Conservation (phyloP, 345 rosid genomes). For the Triadica sebifera region DNA sequence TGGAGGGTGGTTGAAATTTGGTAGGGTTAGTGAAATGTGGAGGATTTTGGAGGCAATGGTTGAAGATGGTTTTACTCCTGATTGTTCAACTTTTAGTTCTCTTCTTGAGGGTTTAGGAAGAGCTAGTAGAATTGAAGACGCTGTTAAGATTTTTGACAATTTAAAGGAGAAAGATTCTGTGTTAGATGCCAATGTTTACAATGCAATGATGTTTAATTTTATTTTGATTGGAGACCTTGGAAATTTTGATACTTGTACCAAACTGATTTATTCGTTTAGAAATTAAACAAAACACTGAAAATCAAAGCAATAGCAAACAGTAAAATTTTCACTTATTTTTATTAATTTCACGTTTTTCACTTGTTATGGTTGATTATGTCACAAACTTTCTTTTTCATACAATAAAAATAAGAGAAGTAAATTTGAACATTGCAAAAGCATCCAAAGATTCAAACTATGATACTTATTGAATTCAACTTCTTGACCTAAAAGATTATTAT, state of each 20-base stretch:
- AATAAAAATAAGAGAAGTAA: no score
- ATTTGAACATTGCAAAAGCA: no score
- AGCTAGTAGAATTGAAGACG: conserved; percentile 62
- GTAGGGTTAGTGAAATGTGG: conserved; percentile 54
- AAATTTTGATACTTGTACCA: conserved; percentile 53
- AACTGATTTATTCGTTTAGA: no score
- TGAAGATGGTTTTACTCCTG: conserved; percentile 50
- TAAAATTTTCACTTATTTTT: no score
- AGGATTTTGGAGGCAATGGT: conserved; percentile 61
- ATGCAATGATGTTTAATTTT: conserved; percentile 75
- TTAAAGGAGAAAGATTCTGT: conserved; percentile 49
- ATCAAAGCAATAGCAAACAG: no score
- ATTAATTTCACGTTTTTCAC: no score
- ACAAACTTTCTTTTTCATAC: no score
- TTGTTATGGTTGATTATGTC: no score
- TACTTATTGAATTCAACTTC: no score
- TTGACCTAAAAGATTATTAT: no score
- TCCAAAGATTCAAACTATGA: no score
- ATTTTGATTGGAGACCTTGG: conserved; percentile 48
- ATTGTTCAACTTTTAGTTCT: conserved; percentile 52
- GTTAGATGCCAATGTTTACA: conserved; percentile 54
- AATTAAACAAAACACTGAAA: no score
- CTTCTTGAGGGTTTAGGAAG: conserved; percentile 79
- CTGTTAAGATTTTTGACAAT: conserved; percentile 53
- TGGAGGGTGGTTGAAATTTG: conserved; percentile 76